Percentiles rank a stretch among this genome's conserved stretches.
phyloP scores from a whole-genome alignment of 257 asterid genomes.

The Leptodermis oblonga region DNA sequence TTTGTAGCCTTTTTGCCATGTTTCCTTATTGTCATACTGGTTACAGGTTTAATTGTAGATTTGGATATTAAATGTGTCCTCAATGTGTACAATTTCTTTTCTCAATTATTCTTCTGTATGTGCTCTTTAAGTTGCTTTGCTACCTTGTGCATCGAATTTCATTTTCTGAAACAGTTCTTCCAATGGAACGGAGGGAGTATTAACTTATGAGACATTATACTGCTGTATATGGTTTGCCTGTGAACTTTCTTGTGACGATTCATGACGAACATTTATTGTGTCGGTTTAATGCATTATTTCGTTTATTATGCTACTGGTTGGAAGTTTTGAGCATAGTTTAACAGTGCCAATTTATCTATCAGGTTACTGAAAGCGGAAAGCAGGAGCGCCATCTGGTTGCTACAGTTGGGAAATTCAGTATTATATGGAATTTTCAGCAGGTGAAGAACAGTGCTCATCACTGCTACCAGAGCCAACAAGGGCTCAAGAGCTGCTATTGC shows the following conservation, averaged over 20 bases:
- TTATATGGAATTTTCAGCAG: slow-evolving; percentile 90
- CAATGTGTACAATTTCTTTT: neutral
- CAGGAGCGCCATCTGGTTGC: slow-evolving; percentile 96
- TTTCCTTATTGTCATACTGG: neutral
- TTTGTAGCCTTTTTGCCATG: neutral
- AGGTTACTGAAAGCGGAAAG: slow-evolving; percentile 98
- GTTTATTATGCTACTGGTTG: neutral
- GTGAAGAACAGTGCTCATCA: slow-evolving; percentile 91
- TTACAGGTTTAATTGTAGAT: neutral
- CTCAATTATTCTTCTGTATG: neutral
- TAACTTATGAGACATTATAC: neutral
- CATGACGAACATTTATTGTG: neutral
- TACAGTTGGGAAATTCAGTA: slow-evolving; percentile 90
- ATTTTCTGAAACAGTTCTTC: too few relatives aligned
- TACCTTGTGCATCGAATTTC: neutral
- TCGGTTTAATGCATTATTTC: neutral
- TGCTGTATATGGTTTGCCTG: neutral
- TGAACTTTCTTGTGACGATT: neutral
- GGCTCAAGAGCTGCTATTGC: slow-evolving; percentile 98
- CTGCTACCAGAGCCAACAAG: slow-evolving; percentile 89
- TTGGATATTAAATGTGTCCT: neutral
- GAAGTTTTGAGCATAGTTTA: neutral
- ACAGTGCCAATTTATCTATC: slow-evolving; percentile 18
- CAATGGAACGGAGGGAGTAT: neutral
- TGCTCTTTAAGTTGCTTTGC: neutral